These are phyloP conservation scores for Entomortierella beljakovae DNA, from an alignment of 192 early-diverging fungal species.

Conservation along the genomic window DNA sequence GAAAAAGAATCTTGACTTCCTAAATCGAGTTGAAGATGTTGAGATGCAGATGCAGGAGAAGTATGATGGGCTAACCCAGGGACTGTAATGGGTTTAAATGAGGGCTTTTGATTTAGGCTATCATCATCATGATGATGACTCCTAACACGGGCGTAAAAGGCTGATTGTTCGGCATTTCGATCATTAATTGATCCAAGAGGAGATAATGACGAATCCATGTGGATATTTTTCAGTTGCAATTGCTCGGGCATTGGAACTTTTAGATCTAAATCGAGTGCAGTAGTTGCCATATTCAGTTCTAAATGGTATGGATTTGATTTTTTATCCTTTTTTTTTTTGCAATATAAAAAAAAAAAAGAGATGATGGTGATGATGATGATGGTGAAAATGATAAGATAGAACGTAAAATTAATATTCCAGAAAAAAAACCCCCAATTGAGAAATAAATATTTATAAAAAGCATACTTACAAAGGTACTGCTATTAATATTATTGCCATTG, in stretches of 20 bases:
- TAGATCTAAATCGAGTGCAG: too few relatives aligned
- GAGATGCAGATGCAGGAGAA: background rate
- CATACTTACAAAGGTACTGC: too few relatives aligned
- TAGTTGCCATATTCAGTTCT: too few relatives aligned
- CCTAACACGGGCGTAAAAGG: slow-evolving; percentile 8
- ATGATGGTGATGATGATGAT: too few relatives aligned
- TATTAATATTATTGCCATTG: background rate
- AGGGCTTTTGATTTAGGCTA: background rate
- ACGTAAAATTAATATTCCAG: too few relatives aligned
- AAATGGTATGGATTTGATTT: too few relatives aligned
- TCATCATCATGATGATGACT: background rate
- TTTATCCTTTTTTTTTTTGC: too few relatives aligned
- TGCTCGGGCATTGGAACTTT: too few relatives aligned
- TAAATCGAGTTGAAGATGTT: background rate
- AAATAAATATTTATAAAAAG: too few relatives aligned
- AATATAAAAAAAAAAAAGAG: too few relatives aligned
- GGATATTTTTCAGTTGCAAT: background rate
- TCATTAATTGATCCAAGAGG: background rate
- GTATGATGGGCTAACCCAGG: background rate
- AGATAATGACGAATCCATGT: background rate
- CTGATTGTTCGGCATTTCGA: slow-evolving; percentile 6
- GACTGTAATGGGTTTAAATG: background rate
- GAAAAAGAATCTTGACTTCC: slow-evolving; percentile 23
- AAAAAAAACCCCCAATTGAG: too few relatives aligned
- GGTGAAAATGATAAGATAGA: too few relatives aligned